These are phyloP conservation scores for Chrysosporium keratinophilum DNA, from an alignment of 2,329 filamentous ascomycete genomes.

Conservation along the genomic window DNA sequence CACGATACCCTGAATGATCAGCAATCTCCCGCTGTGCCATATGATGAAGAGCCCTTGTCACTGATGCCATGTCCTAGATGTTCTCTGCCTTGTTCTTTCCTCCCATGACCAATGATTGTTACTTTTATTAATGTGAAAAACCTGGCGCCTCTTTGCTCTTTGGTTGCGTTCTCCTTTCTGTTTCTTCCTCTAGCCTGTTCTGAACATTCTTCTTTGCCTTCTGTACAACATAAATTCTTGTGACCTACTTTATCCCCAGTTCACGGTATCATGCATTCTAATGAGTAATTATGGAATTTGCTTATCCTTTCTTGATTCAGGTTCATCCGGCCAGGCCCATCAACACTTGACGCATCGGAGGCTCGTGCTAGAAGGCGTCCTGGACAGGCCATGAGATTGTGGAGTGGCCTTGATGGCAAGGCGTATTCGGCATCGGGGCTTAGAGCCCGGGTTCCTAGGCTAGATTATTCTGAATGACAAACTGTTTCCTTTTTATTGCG, in stretches of 20 bases:
- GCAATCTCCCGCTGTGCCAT: not conserved
- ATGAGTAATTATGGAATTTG: slow-evolving; percentile 2
- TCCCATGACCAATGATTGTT: slow-evolving; percentile 8
- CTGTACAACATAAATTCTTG: slow-evolving; percentile 8
- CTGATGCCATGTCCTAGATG: slow-evolving; percentile 1
- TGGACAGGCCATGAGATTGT: too few relatives aligned
- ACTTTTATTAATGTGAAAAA: slow-evolving; percentile 3
- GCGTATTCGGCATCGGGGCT: too few relatives aligned
- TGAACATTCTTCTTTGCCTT: not conserved
- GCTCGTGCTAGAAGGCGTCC: too few relatives aligned
- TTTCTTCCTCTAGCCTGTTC: not conserved
- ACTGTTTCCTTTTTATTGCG: not conserved
- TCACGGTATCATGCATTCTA: slow-evolving; percentile 7
- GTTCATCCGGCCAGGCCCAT: not conserved
- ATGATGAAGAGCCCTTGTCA: not conserved
- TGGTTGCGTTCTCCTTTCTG: not conserved
- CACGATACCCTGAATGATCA: slow-evolving; percentile 10
- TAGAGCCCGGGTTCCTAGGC: too few relatives aligned
- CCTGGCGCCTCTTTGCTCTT: slow-evolving; percentile 3
- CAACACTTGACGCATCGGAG: not conserved
- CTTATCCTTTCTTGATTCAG: slow-evolving; percentile 7
- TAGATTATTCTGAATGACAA: too few relatives aligned
- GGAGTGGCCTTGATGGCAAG: too few relatives aligned
- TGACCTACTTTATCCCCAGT: not conserved
- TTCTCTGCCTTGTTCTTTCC: not conserved